Conservation (phyloP, 495 filamentous ascomycete genomes). For the Aspergillus sparsus region DNA sequence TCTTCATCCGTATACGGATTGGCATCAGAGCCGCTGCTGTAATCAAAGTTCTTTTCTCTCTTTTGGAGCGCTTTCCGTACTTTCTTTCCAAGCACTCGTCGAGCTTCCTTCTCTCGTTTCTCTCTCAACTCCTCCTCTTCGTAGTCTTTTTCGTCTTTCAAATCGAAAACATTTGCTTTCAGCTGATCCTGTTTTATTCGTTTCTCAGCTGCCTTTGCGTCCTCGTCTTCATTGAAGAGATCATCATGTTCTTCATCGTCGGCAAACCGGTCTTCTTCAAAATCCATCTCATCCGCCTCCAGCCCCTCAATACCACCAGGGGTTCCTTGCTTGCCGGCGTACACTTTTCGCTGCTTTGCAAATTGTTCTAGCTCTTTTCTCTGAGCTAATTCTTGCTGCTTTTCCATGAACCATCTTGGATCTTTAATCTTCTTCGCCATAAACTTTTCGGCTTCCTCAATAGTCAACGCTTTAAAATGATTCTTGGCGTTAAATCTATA, state of each 20-base stretch:
- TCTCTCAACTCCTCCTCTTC: slow-evolving; percentile 75
- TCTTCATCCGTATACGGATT: slow-evolving; percentile 72
- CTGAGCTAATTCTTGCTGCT: slow-evolving; percentile 49
- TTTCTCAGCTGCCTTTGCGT: slow-evolving; percentile 81
- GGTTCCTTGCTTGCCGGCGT: slow-evolving; percentile 43
- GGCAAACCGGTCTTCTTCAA: slow-evolving; percentile 68
- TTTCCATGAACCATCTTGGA: slow-evolving; percentile 77
- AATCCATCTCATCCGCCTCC: slow-evolving; percentile 60
- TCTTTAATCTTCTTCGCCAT: slow-evolving; percentile 73
- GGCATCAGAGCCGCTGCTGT: slow-evolving; percentile 70
- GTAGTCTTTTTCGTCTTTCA: slow-evolving; percentile 82
- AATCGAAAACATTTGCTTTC: slow-evolving; percentile 80
- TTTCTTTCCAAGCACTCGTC: slow-evolving; percentile 69
- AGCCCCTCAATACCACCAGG: slow-evolving; percentile 48
- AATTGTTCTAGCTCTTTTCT: slow-evolving; percentile 53
- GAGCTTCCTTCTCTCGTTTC: slow-evolving; percentile 65
- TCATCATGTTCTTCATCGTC: slow-evolving; percentile 87
- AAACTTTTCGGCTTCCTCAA: slow-evolving; percentile 81
- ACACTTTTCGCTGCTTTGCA: slow-evolving; percentile 49
- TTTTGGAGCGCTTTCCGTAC: slow-evolving; percentile 77
- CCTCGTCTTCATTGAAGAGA: slow-evolving; percentile 83
- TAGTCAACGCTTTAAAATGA: slow-evolving; percentile 74
- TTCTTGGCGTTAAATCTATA: slow-evolving; percentile 87
- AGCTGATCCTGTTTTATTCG: slow-evolving; percentile 85
- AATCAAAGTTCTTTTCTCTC: slow-evolving; percentile 81